These are phyloP conservation scores for Rhodotorula sp. DNA, from an alignment of 1,284 basidiomycete species.

Conservation along the genomic window DNA sequence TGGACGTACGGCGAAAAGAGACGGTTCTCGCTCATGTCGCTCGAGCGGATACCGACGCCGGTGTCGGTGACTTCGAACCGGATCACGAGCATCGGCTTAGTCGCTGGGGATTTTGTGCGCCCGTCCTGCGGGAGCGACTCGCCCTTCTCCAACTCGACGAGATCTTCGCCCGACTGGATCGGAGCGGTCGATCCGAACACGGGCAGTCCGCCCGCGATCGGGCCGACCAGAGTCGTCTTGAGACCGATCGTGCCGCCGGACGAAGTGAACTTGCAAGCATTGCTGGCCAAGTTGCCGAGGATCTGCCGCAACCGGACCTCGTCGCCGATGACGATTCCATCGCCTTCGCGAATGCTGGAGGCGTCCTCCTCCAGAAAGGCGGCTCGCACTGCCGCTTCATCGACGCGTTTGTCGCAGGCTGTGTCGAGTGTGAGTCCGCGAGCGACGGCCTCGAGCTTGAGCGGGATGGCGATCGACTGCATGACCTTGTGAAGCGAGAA, in stretches of 20 bases:
- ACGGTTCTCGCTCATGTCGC: conserved; percentile 66
- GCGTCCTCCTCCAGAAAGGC: conserved; percentile 45
- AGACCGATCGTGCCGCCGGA: conserved; percentile 67
- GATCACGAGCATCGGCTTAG: conserved; percentile 55
- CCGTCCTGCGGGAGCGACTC: conserved; percentile 25
- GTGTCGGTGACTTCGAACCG: conserved; percentile 79
- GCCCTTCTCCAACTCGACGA: background rate
- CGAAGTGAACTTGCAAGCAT: conserved; percentile 66
- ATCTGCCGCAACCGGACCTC: conserved; percentile 74
- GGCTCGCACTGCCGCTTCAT: conserved; percentile 55
- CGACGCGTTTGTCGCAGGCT: conserved; percentile 70
- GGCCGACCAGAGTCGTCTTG: conserved; percentile 60
- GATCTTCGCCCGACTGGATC: background rate
- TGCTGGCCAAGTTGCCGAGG: conserved; percentile 51
- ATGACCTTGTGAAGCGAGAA: conserved; percentile 82
- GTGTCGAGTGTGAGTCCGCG: conserved; percentile 66
- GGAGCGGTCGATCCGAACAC: background rate
- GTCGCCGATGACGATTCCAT: conserved; percentile 70
- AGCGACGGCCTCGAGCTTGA: conserved; percentile 70
- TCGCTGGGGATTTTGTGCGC: conserved; percentile 23
- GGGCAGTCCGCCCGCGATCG: conserved; percentile 38
- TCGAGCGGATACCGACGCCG: conserved; percentile 67
- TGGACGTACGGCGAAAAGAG: conserved; percentile 43
- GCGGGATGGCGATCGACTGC: conserved; percentile 71
- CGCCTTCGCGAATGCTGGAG: conserved; percentile 51